These are phyloP conservation scores for Neurospora sp. DNA, from an alignment of 2,329 filamentous ascomycete genomes.

Conservation along the genomic window DNA sequence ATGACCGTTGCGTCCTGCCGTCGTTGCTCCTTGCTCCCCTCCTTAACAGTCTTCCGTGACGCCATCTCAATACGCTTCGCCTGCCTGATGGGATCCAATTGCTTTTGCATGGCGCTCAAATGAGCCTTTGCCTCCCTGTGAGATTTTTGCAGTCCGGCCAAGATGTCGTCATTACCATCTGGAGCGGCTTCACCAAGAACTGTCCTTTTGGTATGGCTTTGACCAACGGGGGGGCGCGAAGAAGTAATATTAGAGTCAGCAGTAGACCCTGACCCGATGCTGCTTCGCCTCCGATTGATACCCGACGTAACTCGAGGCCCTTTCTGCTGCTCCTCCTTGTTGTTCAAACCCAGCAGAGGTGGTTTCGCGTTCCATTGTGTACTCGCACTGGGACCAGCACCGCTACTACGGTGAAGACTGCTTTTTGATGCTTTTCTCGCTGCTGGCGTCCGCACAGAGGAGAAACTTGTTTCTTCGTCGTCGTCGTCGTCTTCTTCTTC, in stretches of 20 bases:
- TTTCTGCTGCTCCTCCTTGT: background rate
- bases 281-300: background rate
- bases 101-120: constrained; percentile 15
- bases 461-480: background rate
- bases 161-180: constrained; percentile 11
- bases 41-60: constrained; percentile 6
- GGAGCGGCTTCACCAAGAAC: background rate
- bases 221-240: background rate
- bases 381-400: background rate
- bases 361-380: background rate
- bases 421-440: background rate
- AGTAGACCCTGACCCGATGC: background rate
- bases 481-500: background rate
- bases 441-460: background rate
- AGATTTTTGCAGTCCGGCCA: constrained; percentile 9
- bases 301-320: background rate
- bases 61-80: constrained; percentile 37
- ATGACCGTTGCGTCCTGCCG: constrained; percentile 9
- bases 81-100: constrained; percentile 31
- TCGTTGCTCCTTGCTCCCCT: constrained; percentile 8
- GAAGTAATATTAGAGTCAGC: background rate
- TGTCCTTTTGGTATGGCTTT: background rate
- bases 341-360: background rate
- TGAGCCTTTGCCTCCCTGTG: constrained; percentile 3
- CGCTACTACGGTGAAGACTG: background rate